These are phyloP conservation scores for Bathelium albidoporum DNA, from an alignment of 495 filamentous ascomycete genomes.

Conservation along the genomic window DNA sequence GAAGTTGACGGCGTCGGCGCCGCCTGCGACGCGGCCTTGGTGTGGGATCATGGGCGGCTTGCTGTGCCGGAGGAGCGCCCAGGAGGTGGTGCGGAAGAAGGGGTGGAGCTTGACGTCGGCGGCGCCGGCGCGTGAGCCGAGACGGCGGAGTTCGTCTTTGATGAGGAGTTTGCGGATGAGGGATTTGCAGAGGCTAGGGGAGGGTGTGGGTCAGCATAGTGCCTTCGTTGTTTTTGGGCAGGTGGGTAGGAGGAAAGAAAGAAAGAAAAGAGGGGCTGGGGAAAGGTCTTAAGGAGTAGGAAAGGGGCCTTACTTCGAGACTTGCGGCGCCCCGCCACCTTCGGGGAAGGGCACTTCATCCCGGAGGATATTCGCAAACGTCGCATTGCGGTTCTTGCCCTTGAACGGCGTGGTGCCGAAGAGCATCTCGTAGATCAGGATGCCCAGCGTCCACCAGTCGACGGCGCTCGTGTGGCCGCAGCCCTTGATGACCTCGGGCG, in stretches of 20 bases:
- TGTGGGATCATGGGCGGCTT: slow-evolving; percentile 97
- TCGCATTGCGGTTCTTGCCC: slow-evolving; percentile 96
- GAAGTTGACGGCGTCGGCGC: slow-evolving; percentile 92
- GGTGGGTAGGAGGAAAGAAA: too few relatives aligned
- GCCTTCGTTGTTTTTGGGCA: too few relatives aligned
- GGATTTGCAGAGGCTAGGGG: slow-evolving; percentile 77
- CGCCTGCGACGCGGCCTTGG: slow-evolving; percentile 54
- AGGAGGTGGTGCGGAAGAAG: slow-evolving; percentile 92
- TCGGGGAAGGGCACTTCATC: slow-evolving; percentile 95
- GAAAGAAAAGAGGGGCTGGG: background rate
- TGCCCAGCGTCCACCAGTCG: slow-evolving; percentile 98
- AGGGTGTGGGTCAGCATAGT: slow-evolving; percentile 4
- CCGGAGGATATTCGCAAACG: slow-evolving; percentile 91
- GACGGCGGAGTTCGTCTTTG: slow-evolving; percentile 91
- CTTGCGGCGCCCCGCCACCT: slow-evolving; percentile 68
- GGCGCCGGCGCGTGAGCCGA: slow-evolving; percentile 88
- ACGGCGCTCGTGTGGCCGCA: slow-evolving; percentile 97
- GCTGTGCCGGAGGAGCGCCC: slow-evolving; percentile 93
- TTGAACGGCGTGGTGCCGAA: slow-evolving; percentile 98
- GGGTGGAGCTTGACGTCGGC: slow-evolving; percentile 94
- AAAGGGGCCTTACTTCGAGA: slow-evolving; percentile 63
- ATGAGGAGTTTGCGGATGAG: slow-evolving; percentile 93
- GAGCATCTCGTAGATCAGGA: slow-evolving; percentile 98
- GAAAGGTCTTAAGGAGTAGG: background rate
- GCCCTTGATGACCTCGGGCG: slow-evolving; percentile 96